Evolutionary conservation across 352 stramenopile genomes (phyloP), one percentile per base, ranked within the genome.

Genomic region (Phytophthora nicotianae): DNA sequence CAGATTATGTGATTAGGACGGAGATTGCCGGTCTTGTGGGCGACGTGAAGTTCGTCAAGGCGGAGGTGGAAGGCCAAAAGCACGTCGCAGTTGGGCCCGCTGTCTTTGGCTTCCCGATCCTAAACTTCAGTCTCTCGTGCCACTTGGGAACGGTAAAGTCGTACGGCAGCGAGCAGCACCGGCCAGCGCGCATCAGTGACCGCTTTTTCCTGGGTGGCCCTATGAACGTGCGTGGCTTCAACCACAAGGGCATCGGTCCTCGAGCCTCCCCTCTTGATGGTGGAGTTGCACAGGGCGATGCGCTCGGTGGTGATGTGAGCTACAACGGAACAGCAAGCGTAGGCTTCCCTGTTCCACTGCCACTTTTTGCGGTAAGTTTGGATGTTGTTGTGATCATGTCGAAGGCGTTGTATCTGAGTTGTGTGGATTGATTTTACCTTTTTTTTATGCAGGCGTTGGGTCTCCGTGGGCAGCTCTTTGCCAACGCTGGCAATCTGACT

Each of bases 131-230:
- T 51, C 65, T 96, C 16, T 87, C 83, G 20, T 88, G 88, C 35
- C 82, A 92, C 50, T 23, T 95, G 35, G 86, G 86, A 26, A 86
- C 76, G 13, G 72, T 93, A 46, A 92, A 93, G 63, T 90, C 79
- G n/a, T 93, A 90, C 54, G 81, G 83, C n/a, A 65, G 48, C 42
- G 83, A 92, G 46, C 70, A 88, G 50, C 67, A 81, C 52, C 85
- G 82, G n/a, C 84, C 86, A 13, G 86, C 88, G n/a, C 83, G 86
- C 19, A 91, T 98, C 47, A 97, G 89, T 66, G 91, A 98, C 62
- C 86, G 91, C 11, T 98, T 97, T 62, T 96, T 97, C 74, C 61
- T 98, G 23, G 91, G 91, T 7, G 91, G 91, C 0, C 89, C 90
- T 2, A 88, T 97, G 75, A 95, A 58, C 29, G 75, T 98, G 46